Evolutionary conservation across 805 yeast genomes (phyloP).

Genomic region (Scheffersomyces amazonensis): DNA sequence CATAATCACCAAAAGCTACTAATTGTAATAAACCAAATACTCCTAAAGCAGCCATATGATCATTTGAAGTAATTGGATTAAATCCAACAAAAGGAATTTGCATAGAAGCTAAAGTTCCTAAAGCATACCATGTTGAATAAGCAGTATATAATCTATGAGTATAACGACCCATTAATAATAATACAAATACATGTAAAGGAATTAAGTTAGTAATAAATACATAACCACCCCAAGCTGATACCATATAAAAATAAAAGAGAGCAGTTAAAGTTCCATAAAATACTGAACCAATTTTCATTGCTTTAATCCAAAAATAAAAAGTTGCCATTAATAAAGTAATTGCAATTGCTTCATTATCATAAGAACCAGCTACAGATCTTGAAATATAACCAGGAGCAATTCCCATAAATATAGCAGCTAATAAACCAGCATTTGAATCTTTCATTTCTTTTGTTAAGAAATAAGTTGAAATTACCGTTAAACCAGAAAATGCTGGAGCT

Average conservation of each 20-base stretch:
- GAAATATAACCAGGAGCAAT: slow-evolving; percentile 99
- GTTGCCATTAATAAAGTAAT: slow-evolving; percentile 94
- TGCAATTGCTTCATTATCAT: slow-evolving; percentile 98
- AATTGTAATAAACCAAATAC: slow-evolving; percentile 94
- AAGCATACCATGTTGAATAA: slow-evolving; percentile 93
- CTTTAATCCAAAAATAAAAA: slow-evolving; percentile 93
- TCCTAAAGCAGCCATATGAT: slow-evolving; percentile 97
- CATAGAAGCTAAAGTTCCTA: slow-evolving; percentile 98
- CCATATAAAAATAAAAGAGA: slow-evolving; percentile 94
- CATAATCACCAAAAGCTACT: slow-evolving; percentile 80
- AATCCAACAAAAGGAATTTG: slow-evolving; percentile 99
- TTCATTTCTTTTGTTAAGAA: slow-evolving; percentile 87
- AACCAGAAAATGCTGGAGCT: slow-evolving; percentile 94
- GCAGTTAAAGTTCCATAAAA: slow-evolving; percentile 83
- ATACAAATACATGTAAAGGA: slow-evolving; percentile 89
- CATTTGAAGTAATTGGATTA: slow-evolving; percentile 93
- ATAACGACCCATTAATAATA: slow-evolving; percentile 93
- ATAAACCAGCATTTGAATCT: slow-evolving; percentile 81
- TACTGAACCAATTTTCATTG: slow-evolving; percentile 86
- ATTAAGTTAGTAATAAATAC: slow-evolving; percentile 97
- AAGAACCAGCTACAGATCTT: slow-evolving; percentile 97
- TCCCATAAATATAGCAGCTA: slow-evolving; percentile 93
- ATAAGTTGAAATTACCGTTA: slow-evolving; percentile 89
- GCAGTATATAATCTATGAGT: slow-evolving; percentile 79
- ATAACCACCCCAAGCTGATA: slow-evolving; percentile 99